Conservation (phyloP, 2,329 filamentous ascomycete species). For the Apiospora rasikravindrae region DNA sequence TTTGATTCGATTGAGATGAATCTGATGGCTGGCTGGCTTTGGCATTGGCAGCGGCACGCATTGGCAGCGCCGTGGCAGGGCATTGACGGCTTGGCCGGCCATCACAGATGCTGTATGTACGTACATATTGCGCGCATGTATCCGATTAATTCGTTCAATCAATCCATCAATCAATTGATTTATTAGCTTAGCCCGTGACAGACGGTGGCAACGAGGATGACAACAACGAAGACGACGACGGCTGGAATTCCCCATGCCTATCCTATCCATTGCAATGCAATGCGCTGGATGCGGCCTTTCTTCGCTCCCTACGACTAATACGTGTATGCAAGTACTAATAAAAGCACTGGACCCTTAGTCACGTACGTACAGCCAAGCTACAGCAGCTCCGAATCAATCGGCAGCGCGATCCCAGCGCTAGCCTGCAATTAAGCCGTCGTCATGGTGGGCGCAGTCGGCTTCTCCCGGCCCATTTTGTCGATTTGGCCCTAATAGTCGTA, state of each 20-base stretch:
- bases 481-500: not conserved
- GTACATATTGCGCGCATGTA: not conserved
- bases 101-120: not conserved
- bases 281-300: not conserved
- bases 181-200: not conserved
- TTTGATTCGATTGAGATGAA: not conserved
- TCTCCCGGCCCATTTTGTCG: constrained; percentile 10
- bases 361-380: constrained; percentile 14
- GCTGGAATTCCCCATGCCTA: not conserved
- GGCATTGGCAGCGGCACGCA: not conserved
- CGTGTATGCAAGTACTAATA: not conserved
- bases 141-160: not conserved
- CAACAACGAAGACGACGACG: not conserved
- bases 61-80: not conserved
- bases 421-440: not conserved
- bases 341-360: constrained; percentile 1
- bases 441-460: not conserved
- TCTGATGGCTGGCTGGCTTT: not conserved
- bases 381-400: constrained; percentile 9
- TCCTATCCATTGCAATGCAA: not conserved
- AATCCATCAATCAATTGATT: not conserved
- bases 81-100: not conserved
- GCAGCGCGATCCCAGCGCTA: not conserved
- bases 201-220: not conserved
- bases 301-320: not conserved